phyloP scores from a whole-genome alignment of 768 basidiomycete species.

The Boletellus ananiceps region DNA sequence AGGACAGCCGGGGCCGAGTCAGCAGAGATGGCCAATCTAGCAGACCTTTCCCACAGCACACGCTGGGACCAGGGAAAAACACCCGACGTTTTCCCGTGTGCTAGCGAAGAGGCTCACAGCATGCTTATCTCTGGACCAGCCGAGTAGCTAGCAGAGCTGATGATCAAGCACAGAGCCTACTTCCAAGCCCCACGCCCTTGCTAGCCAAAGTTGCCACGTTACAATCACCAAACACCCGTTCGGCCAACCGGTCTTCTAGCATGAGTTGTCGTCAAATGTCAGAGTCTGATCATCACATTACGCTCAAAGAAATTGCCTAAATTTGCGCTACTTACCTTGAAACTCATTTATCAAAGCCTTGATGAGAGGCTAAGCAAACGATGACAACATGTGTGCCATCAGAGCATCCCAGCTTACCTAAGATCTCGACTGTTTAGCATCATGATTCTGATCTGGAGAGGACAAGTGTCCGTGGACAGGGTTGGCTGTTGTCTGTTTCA shows the following conservation, averaged over 20 bases:
- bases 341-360: background rate
- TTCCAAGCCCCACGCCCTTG: background rate
- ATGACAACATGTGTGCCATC: background rate
- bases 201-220: background rate
- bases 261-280: too few relatives aligned
- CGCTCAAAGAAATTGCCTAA: too few relatives aligned
- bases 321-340: background rate
- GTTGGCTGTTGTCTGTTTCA: conserved; percentile 4
- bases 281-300: too few relatives aligned
- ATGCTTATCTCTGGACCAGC: conserved; percentile 11
- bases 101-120: conserved; percentile 4
- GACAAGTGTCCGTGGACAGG: background rate
- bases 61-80: conserved; percentile 5
- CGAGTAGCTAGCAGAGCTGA: background rate
- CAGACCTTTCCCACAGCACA: conserved; percentile 21
- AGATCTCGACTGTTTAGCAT: background rate
- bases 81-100: conserved; percentile 11
- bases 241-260: too few relatives aligned
- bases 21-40: conserved; percentile 13
- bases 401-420: background rate
- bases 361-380: too few relatives aligned
- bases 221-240: background rate
- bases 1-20: conserved; percentile 10
- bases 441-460: conserved; percentile 1
- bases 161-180: background rate